These are phyloP conservation scores for Arthrobotrys entomopaga DNA, from an alignment of 2,329 filamentous ascomycete species.

Conservation along the genomic window DNA sequence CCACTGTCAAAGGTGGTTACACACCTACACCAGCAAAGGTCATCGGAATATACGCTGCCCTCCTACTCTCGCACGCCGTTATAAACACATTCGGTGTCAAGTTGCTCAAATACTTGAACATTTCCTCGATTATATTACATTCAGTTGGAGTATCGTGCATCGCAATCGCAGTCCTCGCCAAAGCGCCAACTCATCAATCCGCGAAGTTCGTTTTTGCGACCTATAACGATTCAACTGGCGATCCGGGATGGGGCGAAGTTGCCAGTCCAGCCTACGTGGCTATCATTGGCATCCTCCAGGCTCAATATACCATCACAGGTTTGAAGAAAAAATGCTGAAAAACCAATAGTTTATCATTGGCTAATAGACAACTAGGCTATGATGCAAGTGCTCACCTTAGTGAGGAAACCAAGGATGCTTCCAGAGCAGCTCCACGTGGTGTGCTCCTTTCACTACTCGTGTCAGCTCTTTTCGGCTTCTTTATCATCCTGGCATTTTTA, in stretches of 20 bases:
- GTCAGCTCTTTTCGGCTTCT: conserved; percentile 70
- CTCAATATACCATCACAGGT: conserved; percentile 67
- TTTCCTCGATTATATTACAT: conserved; percentile 68
- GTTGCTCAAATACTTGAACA: conserved; percentile 69
- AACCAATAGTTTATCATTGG: not conserved
- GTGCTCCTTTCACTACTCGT: conserved; percentile 69
- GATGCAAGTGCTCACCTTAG: conserved; percentile 69
- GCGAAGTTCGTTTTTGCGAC: conserved; percentile 69
- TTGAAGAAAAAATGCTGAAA: not conserved
- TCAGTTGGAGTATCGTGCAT: conserved; percentile 67
- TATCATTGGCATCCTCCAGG: conserved; percentile 67
- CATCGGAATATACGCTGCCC: conserved; percentile 70
- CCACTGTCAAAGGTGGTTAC: conserved; percentile 64
- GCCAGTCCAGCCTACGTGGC: conserved; percentile 69
- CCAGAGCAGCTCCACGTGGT: conserved; percentile 70
- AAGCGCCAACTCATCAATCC: conserved; percentile 68
- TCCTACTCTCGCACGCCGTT: conserved; percentile 68
- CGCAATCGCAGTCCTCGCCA: conserved; percentile 69
- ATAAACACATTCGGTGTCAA: conserved; percentile 70
- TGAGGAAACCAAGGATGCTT: conserved; percentile 69
- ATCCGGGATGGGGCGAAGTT: conserved; percentile 67
- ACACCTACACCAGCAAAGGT: conserved; percentile 65
- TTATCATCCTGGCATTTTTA: conserved; percentile 69
- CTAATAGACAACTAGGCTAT: conserved; percentile 62
- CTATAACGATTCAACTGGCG: conserved; percentile 68